Percentiles rank a stretch among this genome's conserved stretches.
Conservation (phyloP, 768 basidiomycete genomes). For the Daedaleopsis nitida region DNA sequence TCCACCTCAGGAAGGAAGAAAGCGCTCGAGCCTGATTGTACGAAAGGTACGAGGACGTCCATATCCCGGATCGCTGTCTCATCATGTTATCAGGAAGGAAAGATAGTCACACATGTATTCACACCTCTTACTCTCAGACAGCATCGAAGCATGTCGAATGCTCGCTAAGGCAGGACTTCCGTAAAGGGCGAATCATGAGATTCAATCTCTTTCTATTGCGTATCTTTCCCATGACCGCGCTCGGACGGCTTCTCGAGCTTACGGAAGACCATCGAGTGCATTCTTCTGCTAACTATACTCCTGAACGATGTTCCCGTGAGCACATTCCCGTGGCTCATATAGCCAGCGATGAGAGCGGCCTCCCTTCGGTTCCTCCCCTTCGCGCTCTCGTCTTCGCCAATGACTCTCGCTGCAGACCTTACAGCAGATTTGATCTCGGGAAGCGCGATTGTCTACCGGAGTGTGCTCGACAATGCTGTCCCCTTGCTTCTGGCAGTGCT, state of each 20-base stretch:
- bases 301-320: neutral
- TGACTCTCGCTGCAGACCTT: neutral
- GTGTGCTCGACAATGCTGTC: neutral
- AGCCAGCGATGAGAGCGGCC: neutral
- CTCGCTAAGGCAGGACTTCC: neutral
- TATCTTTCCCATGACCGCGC: constrained; percentile 1
- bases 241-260: neutral
- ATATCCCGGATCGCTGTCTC: too few relatives aligned
- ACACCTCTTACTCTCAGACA: too few relatives aligned
- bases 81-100: too few relatives aligned
- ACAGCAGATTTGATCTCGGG: neutral
- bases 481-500: neutral
- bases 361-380: neutral
- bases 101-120: too few relatives aligned
- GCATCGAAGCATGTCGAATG: too few relatives aligned
- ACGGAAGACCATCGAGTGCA: neutral
- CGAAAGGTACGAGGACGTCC: too few relatives aligned
- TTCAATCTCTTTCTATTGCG: neutral
- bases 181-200: neutral
- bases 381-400: neutral
- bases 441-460: neutral
- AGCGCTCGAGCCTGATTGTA: neutral
- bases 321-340: neutral
- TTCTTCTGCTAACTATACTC: neutral
- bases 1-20: neutral